Evolutionary conservation across 108 stramenopile genomes (phyloP).

Genomic region (Fragilaria crotonensis): DNA sequence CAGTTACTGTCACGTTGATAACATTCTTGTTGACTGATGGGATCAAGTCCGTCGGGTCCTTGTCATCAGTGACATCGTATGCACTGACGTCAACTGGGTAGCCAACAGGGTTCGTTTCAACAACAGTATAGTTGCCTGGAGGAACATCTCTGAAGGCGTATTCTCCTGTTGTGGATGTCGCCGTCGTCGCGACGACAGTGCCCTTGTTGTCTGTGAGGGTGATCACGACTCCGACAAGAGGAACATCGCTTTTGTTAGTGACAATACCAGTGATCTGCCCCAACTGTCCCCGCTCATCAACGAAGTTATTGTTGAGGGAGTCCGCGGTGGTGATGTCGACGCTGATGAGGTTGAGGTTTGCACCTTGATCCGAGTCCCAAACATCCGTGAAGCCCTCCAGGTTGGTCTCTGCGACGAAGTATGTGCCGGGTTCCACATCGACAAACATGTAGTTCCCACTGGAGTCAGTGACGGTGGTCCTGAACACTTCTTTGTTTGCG

Average conservation of each 20-base stretch:
- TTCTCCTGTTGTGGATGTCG: background rate
- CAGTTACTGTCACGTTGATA: no score
- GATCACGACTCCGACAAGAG: background rate
- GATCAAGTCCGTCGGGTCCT: no score
- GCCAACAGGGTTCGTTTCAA: background rate
- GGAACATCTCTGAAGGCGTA: background rate
- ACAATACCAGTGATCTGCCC: background rate
- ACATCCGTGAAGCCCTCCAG: background rate
- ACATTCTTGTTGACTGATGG: no score
- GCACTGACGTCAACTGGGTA: no score
- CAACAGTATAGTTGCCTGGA: background rate
- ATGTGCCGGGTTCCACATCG: background rate
- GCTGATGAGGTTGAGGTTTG: background rate
- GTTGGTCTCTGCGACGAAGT: background rate
- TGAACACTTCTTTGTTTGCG: background rate
- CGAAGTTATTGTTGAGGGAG: background rate
- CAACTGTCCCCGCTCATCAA: background rate
- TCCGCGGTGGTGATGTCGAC: background rate
- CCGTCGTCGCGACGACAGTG: background rate
- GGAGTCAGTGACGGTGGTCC: background rate
- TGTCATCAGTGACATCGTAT: no score
- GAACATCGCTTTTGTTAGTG: background rate
- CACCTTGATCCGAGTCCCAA: background rate
- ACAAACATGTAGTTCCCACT: background rate
- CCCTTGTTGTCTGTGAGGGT: background rate